These are phyloP conservation scores for Dactylellina leptospora DNA, from an alignment of 2,329 filamentous ascomycete species.

Conservation along the genomic window DNA sequence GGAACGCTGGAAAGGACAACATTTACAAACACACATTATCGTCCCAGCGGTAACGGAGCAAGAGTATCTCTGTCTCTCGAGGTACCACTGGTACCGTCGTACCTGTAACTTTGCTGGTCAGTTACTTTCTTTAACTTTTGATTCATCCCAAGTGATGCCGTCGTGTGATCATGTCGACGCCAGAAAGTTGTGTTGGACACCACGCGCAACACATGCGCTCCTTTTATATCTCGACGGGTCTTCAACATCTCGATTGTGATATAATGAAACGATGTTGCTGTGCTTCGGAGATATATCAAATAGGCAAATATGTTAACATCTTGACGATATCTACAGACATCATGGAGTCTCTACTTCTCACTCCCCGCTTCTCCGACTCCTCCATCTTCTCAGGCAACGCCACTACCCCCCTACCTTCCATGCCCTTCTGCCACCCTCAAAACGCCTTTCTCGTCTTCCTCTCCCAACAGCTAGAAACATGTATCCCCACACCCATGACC, in stretches of 20 bases:
- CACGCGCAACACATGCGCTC: constrained; percentile 12
- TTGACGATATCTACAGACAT: constrained; percentile 2
- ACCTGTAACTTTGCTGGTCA: constrained; percentile 18
- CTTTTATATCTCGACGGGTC: background rate
- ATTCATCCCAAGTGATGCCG: constrained; percentile 6
- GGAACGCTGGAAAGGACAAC: constrained; percentile 1
- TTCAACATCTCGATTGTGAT: background rate
- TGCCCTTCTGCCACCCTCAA: constrained; percentile 69
- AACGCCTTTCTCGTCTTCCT: constrained; percentile 68
- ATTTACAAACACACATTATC: background rate
- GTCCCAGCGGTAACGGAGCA: constrained; percentile 26
- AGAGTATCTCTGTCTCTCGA: too few relatives aligned
- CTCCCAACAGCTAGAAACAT: constrained; percentile 70
- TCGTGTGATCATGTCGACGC: constrained; percentile 17
- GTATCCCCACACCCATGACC: constrained; percentile 71
- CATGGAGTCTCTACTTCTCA: constrained; percentile 51
- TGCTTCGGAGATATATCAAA: background rate
- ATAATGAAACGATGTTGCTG: background rate
- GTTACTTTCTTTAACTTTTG: constrained; percentile 10
- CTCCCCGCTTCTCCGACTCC: constrained; percentile 28
- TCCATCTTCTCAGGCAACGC: constrained; percentile 33
- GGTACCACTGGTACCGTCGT: constrained; percentile 20
- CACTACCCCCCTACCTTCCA: constrained; percentile 58
- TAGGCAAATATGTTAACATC: constrained; percentile 4
- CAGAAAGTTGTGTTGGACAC: background rate